Evolutionary conservation across 495 filamentous ascomycete species (phyloP), one percentile per base, ranked within the genome.

Genomic region (Venustampulla echinocandica): DNA sequence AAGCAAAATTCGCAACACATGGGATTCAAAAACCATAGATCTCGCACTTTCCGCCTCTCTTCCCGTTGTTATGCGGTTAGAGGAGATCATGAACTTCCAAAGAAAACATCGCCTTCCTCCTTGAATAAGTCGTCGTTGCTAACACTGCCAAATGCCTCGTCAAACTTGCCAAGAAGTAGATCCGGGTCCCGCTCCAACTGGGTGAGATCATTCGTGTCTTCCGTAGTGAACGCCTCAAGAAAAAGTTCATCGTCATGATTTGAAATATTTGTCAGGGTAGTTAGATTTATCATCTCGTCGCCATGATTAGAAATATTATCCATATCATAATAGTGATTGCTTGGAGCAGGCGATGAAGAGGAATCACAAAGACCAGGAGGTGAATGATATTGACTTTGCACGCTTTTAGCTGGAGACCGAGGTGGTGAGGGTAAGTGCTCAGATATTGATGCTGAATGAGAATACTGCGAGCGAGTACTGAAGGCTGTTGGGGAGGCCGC

Each of bases 351-450:
- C 13, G 71, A 73, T 32, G 68, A 69, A 10, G 52, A 59, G 13
- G 69, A 67, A 24, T 67, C 64, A 20, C 72, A 65, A 46, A 74
- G 67, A 35, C 69, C 71, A 6, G 71, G 71, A 13, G 64, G 53
- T 0, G 53, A 54, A 39, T 59, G 52, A 34, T 56, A 56, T 25
- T 43, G 41, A 23, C 50, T 53, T 25, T 54, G 51, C 17, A 50
- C 57, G 42, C 64, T 69, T 60, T 70, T 72, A 20, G 68, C 64
- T 4, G 73, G 72, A 36, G 73, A 73, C 13, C 52, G 55, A 1
- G 70, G 67, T 33, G 60, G 62, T 17, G 63, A 59, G 1, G 61
- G 60, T 7, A 65, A 35, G 10, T 48, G 46, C 22, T 65, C 44
- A 1, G 54, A 54, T 37, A 55, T 47, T 20, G 55, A 60, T n/a